Evolutionary conservation across 2,329 filamentous ascomycete species (phyloP).

Genomic region (Sclerotinia borealis): DNA sequence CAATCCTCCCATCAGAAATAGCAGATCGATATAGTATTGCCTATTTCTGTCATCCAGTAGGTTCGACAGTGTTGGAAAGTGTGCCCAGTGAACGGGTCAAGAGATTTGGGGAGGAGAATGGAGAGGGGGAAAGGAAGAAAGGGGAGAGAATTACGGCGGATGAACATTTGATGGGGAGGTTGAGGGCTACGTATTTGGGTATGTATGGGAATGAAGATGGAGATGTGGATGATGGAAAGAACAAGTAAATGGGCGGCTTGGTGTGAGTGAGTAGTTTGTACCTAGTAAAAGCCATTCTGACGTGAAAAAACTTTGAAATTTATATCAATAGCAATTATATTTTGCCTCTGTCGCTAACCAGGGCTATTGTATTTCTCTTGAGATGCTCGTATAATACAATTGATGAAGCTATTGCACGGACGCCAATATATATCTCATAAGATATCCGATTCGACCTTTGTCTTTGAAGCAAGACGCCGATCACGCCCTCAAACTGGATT

Average conservation of each 20-base stretch:
- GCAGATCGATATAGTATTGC: constrained; percentile 57
- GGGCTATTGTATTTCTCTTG: too few species aligned
- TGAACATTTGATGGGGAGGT: constrained; percentile 56
- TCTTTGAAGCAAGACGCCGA: not conserved
- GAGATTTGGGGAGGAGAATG: constrained; percentile 32
- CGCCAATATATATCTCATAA: not conserved
- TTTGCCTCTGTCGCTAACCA: not conserved
- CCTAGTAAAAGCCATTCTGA: not conserved
- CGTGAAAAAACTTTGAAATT: not conserved
- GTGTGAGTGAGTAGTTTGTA: not conserved
- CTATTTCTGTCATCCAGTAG: constrained; percentile 61
- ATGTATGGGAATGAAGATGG: constrained; percentile 42
- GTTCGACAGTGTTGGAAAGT: constrained; percentile 45
- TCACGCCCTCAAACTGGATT: not conserved
- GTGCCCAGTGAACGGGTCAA: constrained; percentile 56
- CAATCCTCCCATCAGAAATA: not conserved
- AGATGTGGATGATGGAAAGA: not conserved
- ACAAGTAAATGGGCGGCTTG: not conserved
- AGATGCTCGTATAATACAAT: not conserved
- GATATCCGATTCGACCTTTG: not conserved
- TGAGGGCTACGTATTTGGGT: constrained; percentile 52
- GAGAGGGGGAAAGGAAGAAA: constrained; percentile 34
- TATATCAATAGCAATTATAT: not conserved
- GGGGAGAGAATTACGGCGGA: constrained; percentile 53
- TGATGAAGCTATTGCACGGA: not conserved